phyloP scores from a whole-genome alignment of 352 stramenopile genomes.

The Phytophthora citrophthora region DNA sequence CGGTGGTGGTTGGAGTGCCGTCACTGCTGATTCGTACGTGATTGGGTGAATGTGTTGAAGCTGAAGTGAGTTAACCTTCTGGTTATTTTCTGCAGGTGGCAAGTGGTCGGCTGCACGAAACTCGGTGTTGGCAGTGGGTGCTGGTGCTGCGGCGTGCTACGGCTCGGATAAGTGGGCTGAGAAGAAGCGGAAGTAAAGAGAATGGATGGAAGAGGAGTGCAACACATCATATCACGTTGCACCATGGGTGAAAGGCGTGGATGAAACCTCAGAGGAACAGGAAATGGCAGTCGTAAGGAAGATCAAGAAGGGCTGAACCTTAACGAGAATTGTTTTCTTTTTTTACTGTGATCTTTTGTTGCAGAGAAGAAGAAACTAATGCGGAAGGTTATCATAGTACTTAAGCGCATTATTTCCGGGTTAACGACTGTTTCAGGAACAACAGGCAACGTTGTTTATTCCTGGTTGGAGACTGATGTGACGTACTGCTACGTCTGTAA shows the following conservation, averaged over 20 bases:
- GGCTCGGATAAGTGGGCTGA: constrained; percentile 64
- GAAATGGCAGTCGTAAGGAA: constrained; percentile 30
- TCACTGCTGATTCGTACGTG: constrained; percentile 76
- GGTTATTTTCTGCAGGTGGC: constrained; percentile 43
- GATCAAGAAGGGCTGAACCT: constrained; percentile 29
- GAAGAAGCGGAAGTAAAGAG: constrained; percentile 51
- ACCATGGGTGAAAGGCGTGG: background rate
- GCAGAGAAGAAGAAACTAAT: background rate
- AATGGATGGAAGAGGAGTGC: constrained; percentile 6
- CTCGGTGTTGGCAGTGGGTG: constrained; percentile 66
- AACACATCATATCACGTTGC: constrained; percentile 29
- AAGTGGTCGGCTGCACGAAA: constrained; percentile 71
- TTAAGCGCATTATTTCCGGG: constrained; percentile 10
- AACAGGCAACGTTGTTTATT: constrained; percentile 16
- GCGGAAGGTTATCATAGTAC: background rate
- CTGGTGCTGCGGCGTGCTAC: constrained; percentile 61
- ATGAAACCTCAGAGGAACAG: constrained; percentile 7
- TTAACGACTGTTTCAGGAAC: constrained; percentile 14
- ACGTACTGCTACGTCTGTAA: background rate
- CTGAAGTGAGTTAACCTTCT: background rate
- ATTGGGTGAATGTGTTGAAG: background rate
- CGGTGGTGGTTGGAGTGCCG: constrained; percentile 62
- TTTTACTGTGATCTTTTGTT: constrained; percentile 3
- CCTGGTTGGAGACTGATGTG: constrained; percentile 8
- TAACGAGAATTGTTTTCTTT: background rate